Percentiles rank a stretch among this genome's conserved stretches.
phyloP scores from a whole-genome alignment of 1,284 basidiomycete genomes.

The Jaminaea rosea region DNA sequence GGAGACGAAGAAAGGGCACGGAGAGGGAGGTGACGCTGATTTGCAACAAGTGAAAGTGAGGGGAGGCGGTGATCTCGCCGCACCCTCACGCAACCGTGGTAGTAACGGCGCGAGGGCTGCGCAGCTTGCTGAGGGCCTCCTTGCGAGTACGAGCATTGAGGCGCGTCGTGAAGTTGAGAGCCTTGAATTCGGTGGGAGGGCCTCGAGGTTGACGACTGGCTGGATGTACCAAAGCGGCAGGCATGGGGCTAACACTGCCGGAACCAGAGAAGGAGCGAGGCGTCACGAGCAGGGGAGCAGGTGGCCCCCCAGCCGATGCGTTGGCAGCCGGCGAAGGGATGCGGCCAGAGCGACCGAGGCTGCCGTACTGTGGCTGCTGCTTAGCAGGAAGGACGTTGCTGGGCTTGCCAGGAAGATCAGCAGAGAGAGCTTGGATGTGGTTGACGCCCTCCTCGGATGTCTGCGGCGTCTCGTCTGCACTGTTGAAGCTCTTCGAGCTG shows the following conservation, averaged over 20 bases:
- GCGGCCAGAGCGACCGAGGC: not conserved
- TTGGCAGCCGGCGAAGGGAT: not conserved
- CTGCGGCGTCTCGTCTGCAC: slow-evolving; percentile 32
- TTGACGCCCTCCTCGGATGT: slow-evolving; percentile 36
- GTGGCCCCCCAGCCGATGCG: not conserved
- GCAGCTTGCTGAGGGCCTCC: slow-evolving; percentile 38
- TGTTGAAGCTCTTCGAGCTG: slow-evolving; percentile 14
- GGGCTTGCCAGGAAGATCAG: not conserved
- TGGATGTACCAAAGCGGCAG: slow-evolving; percentile 5
- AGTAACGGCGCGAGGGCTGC: slow-evolving; percentile 28
- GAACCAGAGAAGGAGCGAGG: not conserved
- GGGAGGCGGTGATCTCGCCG: no score
- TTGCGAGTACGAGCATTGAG: slow-evolving; percentile 29
- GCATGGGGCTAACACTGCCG: no score
- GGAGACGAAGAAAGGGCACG: no score
- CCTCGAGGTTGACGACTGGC: slow-evolving; percentile 35
- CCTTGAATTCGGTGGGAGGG: slow-evolving; percentile 33
- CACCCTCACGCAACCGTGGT: not conserved
- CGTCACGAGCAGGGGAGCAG: not conserved
- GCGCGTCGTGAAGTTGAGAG: slow-evolving; percentile 35
- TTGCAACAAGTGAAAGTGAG: no score
- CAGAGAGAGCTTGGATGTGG: not conserved
- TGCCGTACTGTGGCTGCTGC: not conserved
- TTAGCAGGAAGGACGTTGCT: not conserved
- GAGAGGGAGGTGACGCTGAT: no score